A percentile compares a stretch with the other conserved stretches of the same genome.
These are phyloP conservation scores for Sphaceloma murrayae DNA, from an alignment of 2,329 filamentous ascomycete genomes.

Conservation along the genomic window DNA sequence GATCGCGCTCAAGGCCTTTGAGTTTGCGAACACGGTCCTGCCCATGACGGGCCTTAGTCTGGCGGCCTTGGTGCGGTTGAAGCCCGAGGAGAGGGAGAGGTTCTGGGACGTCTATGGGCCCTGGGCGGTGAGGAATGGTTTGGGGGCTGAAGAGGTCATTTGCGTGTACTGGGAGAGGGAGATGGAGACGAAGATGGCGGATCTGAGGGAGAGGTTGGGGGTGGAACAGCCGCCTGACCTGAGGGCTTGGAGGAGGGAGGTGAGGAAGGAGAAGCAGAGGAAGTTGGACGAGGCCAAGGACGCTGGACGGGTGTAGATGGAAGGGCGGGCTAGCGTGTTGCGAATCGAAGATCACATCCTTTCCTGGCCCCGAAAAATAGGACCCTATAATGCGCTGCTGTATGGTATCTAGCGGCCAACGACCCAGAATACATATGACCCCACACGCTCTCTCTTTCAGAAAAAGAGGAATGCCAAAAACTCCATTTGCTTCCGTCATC, in stretches of 20 bases:
- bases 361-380: neutral
- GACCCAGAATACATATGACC: no score
- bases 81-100: constrained; percentile 51
- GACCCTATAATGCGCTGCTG: constrained; percentile 3
- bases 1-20: constrained; percentile 93
- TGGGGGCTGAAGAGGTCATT: constrained; percentile 68
- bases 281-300: neutral
- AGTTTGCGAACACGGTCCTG: constrained; percentile 87
- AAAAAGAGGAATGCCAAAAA: neutral
- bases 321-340: neutral
- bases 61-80: constrained; percentile 58
- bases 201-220: constrained; percentile 62
- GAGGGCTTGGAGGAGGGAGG: constrained; percentile 61
- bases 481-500: neutral
- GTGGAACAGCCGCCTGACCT: constrained; percentile 86
- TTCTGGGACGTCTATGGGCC: constrained; percentile 73
- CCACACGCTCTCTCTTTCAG: no score
- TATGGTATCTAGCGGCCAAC: constrained; percentile 12
- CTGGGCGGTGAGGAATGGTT: constrained; percentile 81
- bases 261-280: constrained; percentile 56
- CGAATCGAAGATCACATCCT: neutral
- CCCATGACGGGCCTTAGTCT: constrained; percentile 91
- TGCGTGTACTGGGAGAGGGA: constrained; percentile 98
- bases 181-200: constrained; percentile 71
- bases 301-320: neutral